These are phyloP conservation scores for Rosa persica DNA, from an alignment of 306 rosid genomes.

Conservation along the genomic window DNA sequence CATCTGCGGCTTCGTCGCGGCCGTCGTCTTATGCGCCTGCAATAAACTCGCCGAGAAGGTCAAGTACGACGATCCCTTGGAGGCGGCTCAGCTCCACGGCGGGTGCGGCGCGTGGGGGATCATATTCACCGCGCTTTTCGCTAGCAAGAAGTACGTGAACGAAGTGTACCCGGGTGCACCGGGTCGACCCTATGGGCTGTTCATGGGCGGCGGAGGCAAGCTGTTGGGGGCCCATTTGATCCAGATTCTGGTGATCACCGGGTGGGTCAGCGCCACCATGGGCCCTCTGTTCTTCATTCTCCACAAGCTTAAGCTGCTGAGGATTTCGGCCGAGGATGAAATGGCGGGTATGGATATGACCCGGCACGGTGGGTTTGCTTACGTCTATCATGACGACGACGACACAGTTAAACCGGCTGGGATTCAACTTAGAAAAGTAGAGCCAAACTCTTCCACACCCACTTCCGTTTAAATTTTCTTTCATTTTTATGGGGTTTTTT, in stretches of 20 bases:
- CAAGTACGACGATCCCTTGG: constrained; percentile 69
- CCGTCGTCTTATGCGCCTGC: constrained; percentile 54
- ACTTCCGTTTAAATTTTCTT: constrained; percentile 9
- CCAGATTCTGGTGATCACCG: constrained; percentile 67
- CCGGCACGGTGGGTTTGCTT: constrained; percentile 94
- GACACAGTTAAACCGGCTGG: constrained; percentile 13
- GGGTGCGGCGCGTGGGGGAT: constrained; percentile 99
- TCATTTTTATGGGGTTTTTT: too few species aligned
- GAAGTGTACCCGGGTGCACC: constrained; percentile 47
- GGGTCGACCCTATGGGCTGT: constrained; percentile 51
- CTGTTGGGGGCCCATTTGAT: constrained; percentile 67
- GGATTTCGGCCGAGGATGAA: constrained; percentile 75
- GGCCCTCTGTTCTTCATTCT: constrained; percentile 67
- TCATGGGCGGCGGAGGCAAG: constrained; percentile 82
- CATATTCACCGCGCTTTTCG: constrained; percentile 78
- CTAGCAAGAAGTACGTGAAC: constrained; percentile 57
- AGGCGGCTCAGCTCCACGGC: constrained; percentile 92
- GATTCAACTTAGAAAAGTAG: constrained; percentile 51
- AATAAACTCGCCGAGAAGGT: constrained; percentile 64
- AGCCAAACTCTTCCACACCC: constrained; percentile 34
- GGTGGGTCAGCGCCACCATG: constrained; percentile 93
- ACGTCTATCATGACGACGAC: constrained; percentile 54
- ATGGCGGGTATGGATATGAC: constrained; percentile 95
- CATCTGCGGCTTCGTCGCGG: constrained; percentile 75
- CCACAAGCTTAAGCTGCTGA: constrained; percentile 55